Percentiles rank a stretch among this genome's conserved stretches.
Conservation (phyloP, 139 green algal species). For the Dunaliella primolecta region DNA sequence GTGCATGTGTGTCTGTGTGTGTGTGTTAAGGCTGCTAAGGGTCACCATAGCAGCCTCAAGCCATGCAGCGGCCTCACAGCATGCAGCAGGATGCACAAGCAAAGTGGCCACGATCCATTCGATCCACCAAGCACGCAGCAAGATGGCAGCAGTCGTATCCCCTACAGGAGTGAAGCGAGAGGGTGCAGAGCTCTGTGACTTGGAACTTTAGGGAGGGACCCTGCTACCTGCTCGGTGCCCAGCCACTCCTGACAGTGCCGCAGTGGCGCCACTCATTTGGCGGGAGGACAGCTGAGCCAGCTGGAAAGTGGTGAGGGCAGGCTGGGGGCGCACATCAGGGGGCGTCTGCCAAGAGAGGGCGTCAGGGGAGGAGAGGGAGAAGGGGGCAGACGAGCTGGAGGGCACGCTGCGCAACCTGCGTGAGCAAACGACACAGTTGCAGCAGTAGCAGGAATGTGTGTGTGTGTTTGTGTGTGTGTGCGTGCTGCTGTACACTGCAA, state of each 20-base stretch:
- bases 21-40: slow-evolving; percentile 1
- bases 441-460: background rate
- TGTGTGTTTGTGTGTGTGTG: background rate
- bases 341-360: background rate
- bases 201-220: no score
- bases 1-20: background rate
- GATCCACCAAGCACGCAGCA: no score
- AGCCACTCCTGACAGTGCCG: background rate
- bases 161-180: no score
- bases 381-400: background rate
- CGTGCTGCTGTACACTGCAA: no score
- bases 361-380: background rate
- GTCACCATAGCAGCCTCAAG: background rate
- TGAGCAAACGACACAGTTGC: background rate
- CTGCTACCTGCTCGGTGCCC: background rate
- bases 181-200: no score
- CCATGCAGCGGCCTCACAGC: background rate
- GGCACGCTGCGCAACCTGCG: background rate
- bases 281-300: slow-evolving; percentile 16
- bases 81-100: no score
- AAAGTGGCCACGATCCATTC: no score
- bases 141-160: no score
- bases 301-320: slow-evolving; percentile 16
- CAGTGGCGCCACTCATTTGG: background rate
- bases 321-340: slow-evolving; percentile 23